Percentiles rank a stretch among this genome's conserved stretches.
Conservation (phyloP, 495 filamentous ascomycete species). For the Cercophora scortea region DNA sequence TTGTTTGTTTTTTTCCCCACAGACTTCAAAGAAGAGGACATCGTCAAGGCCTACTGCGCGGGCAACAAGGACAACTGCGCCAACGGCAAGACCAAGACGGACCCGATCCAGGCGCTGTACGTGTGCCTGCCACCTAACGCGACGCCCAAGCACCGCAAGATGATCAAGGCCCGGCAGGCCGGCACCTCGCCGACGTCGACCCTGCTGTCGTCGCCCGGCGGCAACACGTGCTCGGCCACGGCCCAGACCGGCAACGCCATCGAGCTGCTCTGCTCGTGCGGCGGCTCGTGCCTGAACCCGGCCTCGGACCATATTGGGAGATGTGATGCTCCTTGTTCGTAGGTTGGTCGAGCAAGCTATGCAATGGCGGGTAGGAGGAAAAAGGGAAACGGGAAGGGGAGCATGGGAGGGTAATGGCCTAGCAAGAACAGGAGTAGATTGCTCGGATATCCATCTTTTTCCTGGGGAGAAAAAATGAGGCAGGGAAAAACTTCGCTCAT, state of each 20-base stretch:
- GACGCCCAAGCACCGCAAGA: constrained; percentile 10
- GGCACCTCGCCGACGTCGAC: not conserved
- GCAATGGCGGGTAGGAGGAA: too few species aligned
- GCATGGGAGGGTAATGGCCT: too few species aligned
- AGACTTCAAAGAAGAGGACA: constrained; percentile 31
- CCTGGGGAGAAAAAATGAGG: too few species aligned
- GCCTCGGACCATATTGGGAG: constrained; percentile 19
- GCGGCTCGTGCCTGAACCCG: constrained; percentile 30
- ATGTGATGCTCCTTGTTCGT: constrained; percentile 20
- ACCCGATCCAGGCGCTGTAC: constrained; percentile 31
- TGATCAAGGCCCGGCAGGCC: not conserved
- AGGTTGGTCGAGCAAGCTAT: not conserved
- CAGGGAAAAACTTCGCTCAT: too few species aligned
- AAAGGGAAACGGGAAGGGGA: too few species aligned
- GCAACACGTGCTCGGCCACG: constrained; percentile 1
- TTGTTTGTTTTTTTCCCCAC: not conserved
- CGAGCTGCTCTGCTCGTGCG: constrained; percentile 32
- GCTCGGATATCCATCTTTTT: too few species aligned
- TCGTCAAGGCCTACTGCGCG: constrained; percentile 34
- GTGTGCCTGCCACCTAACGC: constrained; percentile 25
- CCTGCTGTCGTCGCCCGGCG: not conserved
- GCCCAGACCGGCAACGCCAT: constrained; percentile 18
- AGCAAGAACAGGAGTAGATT: too few species aligned
- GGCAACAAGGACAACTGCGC: constrained; percentile 28
- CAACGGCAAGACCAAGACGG: constrained; percentile 29